These are phyloP conservation scores for Podosphaera fusca DNA, from an alignment of 2,329 filamentous ascomycete species.

Conservation along the genomic window DNA sequence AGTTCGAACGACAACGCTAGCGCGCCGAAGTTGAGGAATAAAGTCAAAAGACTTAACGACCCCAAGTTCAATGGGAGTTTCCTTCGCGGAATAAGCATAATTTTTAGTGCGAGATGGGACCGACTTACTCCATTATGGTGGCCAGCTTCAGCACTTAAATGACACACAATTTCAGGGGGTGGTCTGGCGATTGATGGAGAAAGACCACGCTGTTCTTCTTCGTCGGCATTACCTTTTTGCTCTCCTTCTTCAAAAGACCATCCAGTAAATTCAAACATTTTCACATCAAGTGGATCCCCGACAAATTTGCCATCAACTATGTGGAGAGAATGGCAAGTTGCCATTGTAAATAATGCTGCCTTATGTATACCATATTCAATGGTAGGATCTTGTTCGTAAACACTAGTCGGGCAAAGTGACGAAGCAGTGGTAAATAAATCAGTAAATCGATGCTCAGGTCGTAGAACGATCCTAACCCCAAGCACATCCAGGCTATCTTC, in stretches of 20 bases:
- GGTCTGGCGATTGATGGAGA: slow-evolving; percentile 78
- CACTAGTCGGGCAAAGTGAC: slow-evolving; percentile 28
- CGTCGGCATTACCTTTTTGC: slow-evolving; percentile 39
- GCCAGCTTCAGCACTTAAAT: slow-evolving; percentile 25
- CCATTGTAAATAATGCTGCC: slow-evolving; percentile 78
- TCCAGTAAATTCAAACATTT: slow-evolving; percentile 93
- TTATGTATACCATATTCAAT: slow-evolving; percentile 36
- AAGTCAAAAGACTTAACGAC: slow-evolving; percentile 85
- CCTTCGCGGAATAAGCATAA: slow-evolving; percentile 4
- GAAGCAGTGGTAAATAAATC: slow-evolving; percentile 48
- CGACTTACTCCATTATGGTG: slow-evolving; percentile 10
- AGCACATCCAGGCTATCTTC: slow-evolving; percentile 91
- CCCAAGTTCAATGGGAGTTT: slow-evolving; percentile 58
- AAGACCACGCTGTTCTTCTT: slow-evolving; percentile 53
- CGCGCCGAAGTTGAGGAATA: slow-evolving; percentile 71
- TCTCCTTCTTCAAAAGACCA: slow-evolving; percentile 85
- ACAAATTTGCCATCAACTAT: slow-evolving; percentile 72
- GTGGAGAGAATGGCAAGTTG: slow-evolving; percentile 81
- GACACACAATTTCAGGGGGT: slow-evolving; percentile 36
- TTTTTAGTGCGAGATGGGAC: background rate
- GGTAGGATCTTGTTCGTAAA: slow-evolving; percentile 33
- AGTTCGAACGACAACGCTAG: slow-evolving; percentile 76
- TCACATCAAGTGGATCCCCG: slow-evolving; percentile 82
- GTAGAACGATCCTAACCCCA: slow-evolving; percentile 57
- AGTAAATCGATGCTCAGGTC: slow-evolving; percentile 39